These are phyloP conservation scores for Mariannaea sp. DNA, from an alignment of 2,329 filamentous ascomycete genomes.

Conservation along the genomic window DNA sequence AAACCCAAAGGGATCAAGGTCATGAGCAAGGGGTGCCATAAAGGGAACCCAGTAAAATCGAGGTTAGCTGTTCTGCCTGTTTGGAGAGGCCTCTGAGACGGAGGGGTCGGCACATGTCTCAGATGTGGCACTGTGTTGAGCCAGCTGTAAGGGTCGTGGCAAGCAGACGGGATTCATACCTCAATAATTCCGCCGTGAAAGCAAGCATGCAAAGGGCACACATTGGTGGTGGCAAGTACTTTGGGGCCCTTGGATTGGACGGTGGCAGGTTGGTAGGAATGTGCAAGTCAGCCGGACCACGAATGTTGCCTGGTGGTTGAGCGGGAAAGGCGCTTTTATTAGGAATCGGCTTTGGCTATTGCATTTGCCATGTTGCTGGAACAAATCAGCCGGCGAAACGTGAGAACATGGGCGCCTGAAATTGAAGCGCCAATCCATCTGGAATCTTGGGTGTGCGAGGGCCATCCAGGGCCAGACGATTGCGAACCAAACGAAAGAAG, in stretches of 20 bases:
- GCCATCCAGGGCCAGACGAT: slow-evolving; percentile 2
- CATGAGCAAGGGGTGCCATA: too few relatives aligned
- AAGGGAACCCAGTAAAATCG: not conserved
- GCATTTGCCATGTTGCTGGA: slow-evolving; percentile 1
- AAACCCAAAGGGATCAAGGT: too few relatives aligned
- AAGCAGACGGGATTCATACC: not conserved
- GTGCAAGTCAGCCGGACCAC: too few relatives aligned
- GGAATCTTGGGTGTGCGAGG: too few relatives aligned
- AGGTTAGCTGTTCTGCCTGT: not conserved
- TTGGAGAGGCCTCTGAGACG: slow-evolving; percentile 10
- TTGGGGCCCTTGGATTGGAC: too few relatives aligned
- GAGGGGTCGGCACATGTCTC: slow-evolving; percentile 3
- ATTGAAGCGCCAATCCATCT: not conserved
- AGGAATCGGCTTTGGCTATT: slow-evolving; percentile 7
- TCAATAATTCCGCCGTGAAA: not conserved
- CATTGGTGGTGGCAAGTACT: too few relatives aligned
- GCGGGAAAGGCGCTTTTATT: not conserved
- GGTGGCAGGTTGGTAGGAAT: slow-evolving; percentile 4
- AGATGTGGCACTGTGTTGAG: slow-evolving; percentile 6
- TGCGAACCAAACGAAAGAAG: slow-evolving; percentile 20
- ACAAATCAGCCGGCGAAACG: slow-evolving; percentile 23
- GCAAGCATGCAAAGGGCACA: too few relatives aligned
- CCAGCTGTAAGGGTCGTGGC: not conserved
- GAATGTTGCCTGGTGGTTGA: not conserved
- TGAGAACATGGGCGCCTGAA: slow-evolving; percentile 10